phyloP scores from a whole-genome alignment of 441 rosid species.

The Viola pubescens region DNA sequence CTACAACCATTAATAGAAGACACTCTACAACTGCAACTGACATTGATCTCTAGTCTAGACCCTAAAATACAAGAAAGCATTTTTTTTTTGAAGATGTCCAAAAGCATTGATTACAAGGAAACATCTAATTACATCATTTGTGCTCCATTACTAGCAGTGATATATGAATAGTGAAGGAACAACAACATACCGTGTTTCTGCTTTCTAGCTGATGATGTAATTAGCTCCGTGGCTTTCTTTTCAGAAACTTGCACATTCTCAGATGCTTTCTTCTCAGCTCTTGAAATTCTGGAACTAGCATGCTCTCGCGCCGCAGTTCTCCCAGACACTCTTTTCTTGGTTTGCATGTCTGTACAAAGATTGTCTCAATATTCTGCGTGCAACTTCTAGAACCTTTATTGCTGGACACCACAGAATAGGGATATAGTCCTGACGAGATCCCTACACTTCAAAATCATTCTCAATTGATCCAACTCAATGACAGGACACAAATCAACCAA shows the following conservation, averaged over 20 bases:
- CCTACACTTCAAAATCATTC: neutral
- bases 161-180: neutral
- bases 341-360: slow-evolving; percentile 39
- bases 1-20: no score
- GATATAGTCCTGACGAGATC: neutral
- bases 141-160: neutral
- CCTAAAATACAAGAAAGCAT: no score
- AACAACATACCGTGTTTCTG: slow-evolving; percentile 36
- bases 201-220: slow-evolving; percentile 63
- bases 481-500: neutral
- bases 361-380: slow-evolving; percentile 13
- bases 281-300: slow-evolving; percentile 40
- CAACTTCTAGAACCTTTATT: slow-evolving; percentile 11
- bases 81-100: no score
- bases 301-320: slow-evolving; percentile 42
- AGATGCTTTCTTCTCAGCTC: slow-evolving; percentile 39
- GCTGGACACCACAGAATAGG: slow-evolving; percentile 3
- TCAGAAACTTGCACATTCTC: slow-evolving; percentile 42
- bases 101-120: no score
- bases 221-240: slow-evolving; percentile 49
- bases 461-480: neutral
- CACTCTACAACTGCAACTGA: no score
- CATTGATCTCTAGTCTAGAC: no score
- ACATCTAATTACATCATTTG: no score
- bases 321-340: slow-evolving; percentile 43